Conservation (phyloP, 352 stramenopile species). For the Globisporangium barbulae region DNA sequence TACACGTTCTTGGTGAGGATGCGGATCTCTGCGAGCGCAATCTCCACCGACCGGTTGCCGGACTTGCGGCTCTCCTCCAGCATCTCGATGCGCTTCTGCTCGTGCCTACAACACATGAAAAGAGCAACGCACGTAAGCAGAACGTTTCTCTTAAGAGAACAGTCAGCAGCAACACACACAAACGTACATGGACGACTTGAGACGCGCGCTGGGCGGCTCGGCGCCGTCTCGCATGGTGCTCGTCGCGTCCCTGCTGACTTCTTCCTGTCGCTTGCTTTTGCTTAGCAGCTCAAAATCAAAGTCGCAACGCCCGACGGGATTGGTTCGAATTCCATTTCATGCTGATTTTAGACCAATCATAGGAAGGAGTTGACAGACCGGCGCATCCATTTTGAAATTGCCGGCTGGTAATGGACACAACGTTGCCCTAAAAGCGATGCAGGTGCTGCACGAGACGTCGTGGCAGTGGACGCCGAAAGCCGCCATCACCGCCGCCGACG, state of each 20-base stretch:
- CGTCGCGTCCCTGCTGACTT: constrained; percentile 1
- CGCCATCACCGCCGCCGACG: constrained; percentile 33
- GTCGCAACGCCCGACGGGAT: background rate
- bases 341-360: background rate
- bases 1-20: constrained; percentile 75
- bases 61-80: constrained; percentile 57
- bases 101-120: constrained; percentile 16
- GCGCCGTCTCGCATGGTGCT: constrained; percentile 6
- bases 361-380: background rate
- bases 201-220: background rate
- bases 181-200: constrained; percentile 11
- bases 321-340: background rate
- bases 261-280: constrained; percentile 9
- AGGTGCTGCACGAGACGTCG: constrained; percentile 28
- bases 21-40: constrained; percentile 66
- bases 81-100: constrained; percentile 29
- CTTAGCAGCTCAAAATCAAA: background rate
- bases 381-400: background rate
- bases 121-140: background rate
- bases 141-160: background rate
- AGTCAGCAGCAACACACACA: background rate
- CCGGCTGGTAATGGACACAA: constrained; percentile 2
- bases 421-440: constrained; percentile 20
- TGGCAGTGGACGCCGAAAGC: constrained; percentile 50
- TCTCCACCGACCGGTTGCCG: constrained; percentile 61